Evolutionary conservation across 2,329 filamentous ascomycete species (phyloP).

Genomic region (Sporothrix pseudoabietina): DNA sequence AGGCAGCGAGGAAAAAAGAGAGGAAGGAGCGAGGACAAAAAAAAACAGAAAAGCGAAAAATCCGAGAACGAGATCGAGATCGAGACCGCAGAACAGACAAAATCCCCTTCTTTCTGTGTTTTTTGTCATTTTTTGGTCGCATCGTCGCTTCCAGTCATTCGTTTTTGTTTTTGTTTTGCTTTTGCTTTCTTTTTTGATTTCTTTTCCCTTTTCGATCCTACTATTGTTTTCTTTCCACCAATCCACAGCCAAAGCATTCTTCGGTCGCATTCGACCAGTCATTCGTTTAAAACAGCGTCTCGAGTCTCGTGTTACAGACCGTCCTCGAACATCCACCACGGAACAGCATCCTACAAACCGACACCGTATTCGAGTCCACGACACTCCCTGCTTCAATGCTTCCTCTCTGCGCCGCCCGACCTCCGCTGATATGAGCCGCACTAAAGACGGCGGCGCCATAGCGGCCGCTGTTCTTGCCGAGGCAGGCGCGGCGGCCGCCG

Average conservation of each 20-base stretch:
- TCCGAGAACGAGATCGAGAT: neutral
- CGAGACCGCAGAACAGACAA: neutral
- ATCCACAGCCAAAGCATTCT: neutral
- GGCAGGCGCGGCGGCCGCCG: conserved; percentile 6
- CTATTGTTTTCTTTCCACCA: neutral
- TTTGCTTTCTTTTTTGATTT: neutral
- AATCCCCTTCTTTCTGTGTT: neutral
- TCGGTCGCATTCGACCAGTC: conserved; percentile 13
- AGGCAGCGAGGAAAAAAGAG: neutral
- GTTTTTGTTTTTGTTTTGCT: neutral
- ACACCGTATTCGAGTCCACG: neutral
- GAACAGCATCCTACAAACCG: neutral
- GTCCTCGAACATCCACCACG: neutral
- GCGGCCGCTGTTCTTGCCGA: conserved; percentile 9
- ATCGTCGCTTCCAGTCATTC: neutral
- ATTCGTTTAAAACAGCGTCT: neutral
- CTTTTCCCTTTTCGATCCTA: neutral
- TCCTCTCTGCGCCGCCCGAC: neutral
- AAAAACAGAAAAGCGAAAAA: neutral
- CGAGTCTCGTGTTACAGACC: neutral
- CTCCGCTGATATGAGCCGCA: conserved; percentile 22
- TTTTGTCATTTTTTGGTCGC: neutral
- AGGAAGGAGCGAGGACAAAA: neutral
- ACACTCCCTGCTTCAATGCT: neutral
- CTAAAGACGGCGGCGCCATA: conserved; percentile 3